phyloP scores from a whole-genome alignment of 495 filamentous ascomycete species.

The Neurospora cerealis region DNA sequence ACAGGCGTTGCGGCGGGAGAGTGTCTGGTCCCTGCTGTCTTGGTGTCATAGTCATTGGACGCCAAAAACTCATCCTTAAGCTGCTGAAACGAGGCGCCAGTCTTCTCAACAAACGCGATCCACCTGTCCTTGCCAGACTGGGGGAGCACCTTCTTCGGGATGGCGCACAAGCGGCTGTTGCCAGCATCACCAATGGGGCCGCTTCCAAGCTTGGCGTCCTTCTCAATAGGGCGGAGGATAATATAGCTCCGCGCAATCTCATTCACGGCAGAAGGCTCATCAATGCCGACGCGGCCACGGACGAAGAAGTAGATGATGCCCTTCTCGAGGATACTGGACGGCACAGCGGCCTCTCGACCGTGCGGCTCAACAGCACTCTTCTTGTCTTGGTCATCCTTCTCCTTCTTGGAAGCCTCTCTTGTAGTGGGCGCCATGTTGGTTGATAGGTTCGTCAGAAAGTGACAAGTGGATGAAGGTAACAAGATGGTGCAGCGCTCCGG shows the following conservation, averaged over 20 bases:
- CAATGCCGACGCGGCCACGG: slow-evolving; percentile 62
- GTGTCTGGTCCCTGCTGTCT: slow-evolving; percentile 63
- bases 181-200: slow-evolving; percentile 54
- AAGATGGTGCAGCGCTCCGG: neutral
- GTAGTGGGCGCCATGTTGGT: slow-evolving; percentile 11
- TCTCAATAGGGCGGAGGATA: slow-evolving; percentile 65
- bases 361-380: slow-evolving; percentile 14
- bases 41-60: slow-evolving; percentile 61
- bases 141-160: slow-evolving; percentile 85
- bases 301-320: slow-evolving; percentile 94
- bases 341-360: slow-evolving; percentile 23
- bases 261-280: slow-evolving; percentile 56
- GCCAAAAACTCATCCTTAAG: slow-evolving; percentile 64
- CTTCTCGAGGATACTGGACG: slow-evolving; percentile 79
- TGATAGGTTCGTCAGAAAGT: neutral
- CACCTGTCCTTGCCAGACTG: slow-evolving; percentile 62
- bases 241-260: slow-evolving; percentile 79
- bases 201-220: slow-evolving; percentile 54
- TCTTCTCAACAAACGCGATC: slow-evolving; percentile 78
- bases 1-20: slow-evolving; percentile 62
- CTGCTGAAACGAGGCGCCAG: slow-evolving; percentile 52
- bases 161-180: slow-evolving; percentile 59
- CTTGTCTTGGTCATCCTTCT: neutral
- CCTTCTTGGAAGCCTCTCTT: slow-evolving; percentile 11
- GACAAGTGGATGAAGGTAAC: neutral